Conservation (phyloP, 2,329 filamentous ascomycete genomes). For the Fusarium irregulare region DNA sequence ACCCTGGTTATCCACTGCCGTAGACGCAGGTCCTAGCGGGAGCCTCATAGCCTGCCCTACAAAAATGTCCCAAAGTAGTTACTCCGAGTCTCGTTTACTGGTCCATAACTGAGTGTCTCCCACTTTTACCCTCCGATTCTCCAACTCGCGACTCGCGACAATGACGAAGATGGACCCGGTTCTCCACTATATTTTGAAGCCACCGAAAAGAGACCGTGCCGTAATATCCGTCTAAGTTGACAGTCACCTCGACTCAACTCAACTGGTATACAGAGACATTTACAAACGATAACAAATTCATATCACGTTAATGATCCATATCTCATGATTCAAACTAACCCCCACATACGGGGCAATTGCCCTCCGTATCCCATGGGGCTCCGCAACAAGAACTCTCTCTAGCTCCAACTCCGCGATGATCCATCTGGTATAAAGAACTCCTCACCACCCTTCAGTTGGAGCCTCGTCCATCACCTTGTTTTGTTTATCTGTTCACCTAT, state of each 20-base stretch:
- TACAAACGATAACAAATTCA: not conserved
- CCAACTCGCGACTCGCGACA: slow-evolving; percentile 17
- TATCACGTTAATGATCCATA: not conserved
- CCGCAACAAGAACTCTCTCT: slow-evolving; percentile 21
- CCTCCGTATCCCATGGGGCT: slow-evolving; percentile 34
- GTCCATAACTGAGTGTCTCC: not conserved
- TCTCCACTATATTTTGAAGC: not conserved
- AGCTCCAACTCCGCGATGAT: not conserved
- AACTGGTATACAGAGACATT: not conserved
- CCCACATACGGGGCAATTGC: slow-evolving; percentile 29
- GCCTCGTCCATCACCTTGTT: too few species aligned
- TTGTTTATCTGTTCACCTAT: too few species aligned
- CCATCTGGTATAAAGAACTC: slow-evolving; percentile 3
- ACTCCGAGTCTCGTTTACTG: not conserved
- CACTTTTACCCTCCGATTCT: not conserved
- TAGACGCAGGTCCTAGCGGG: not conserved
- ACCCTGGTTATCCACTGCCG: not conserved
- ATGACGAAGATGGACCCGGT: slow-evolving; percentile 8
- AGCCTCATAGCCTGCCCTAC: slow-evolving; percentile 7
- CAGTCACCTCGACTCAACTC: not conserved
- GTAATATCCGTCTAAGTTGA: slow-evolving; percentile 18
- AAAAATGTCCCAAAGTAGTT: not conserved
- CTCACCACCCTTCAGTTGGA: too few species aligned
- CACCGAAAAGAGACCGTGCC: slow-evolving; percentile 40
- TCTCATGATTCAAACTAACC: slow-evolving; percentile 14